Conservation (phyloP, 2,329 filamentous ascomycete genomes). For the Aureobasidium uvarum region DNA sequence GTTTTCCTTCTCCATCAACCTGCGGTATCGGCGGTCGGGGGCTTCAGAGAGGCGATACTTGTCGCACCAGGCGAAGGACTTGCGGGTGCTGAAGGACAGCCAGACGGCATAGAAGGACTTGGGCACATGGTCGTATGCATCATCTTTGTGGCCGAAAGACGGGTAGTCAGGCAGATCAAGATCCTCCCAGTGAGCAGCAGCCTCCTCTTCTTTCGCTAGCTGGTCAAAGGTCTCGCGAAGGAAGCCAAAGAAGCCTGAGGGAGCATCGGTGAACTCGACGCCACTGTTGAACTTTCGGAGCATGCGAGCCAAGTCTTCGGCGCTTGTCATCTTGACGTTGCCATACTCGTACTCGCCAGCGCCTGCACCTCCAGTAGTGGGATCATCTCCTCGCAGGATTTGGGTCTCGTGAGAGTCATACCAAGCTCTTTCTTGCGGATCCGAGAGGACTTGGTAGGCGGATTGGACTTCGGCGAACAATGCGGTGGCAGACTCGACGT, state of each 20-base stretch:
- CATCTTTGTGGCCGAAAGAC: conserved; percentile 73
- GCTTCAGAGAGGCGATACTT: conserved; percentile 79
- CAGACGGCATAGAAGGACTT: conserved; percentile 79
- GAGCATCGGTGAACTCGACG: conserved; percentile 75
- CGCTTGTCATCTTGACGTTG: conserved; percentile 72
- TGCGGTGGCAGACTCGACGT: conserved; percentile 77
- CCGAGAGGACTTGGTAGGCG: conserved; percentile 93
- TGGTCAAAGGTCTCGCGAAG: conserved; percentile 74
- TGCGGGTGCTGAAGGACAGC: conserved; percentile 77
- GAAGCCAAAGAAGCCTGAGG: conserved; percentile 80
- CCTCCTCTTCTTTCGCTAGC: conserved; percentile 75
- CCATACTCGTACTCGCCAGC: conserved; percentile 59
- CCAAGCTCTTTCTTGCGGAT: conserved; percentile 94
- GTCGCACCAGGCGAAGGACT: conserved; percentile 88
- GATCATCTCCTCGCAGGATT: conserved; percentile 68
- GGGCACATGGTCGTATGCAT: conserved; percentile 72
- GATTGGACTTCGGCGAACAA: conserved; percentile 90
- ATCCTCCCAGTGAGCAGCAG: conserved; percentile 68
- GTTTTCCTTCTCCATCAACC: conserved; percentile 95
- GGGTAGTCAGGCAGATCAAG: conserved; percentile 67
- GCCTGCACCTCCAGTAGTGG: conserved; percentile 39
- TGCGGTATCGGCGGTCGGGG: conserved; percentile 76
- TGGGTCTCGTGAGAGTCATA: conserved; percentile 92
- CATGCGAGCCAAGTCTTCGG: conserved; percentile 73
- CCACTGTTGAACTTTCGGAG: conserved; percentile 77